Evolutionary conservation across 1,139 yeast genomes (phyloP).

Genomic region (Geotrichum reessii): DNA sequence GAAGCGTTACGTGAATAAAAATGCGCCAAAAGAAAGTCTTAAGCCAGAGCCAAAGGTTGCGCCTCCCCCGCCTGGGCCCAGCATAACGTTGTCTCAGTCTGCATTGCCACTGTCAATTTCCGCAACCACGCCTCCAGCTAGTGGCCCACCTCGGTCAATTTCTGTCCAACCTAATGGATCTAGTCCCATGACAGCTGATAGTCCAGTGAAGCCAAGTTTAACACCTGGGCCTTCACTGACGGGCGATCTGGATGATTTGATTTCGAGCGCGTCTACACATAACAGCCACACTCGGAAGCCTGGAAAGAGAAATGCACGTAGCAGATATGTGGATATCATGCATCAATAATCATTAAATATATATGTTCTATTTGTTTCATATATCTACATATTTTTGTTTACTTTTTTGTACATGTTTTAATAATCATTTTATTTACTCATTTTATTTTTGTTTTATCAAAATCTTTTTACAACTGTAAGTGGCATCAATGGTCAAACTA

Average conservation of each 20-base stretch:
- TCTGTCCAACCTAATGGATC: slow-evolving; percentile 20
- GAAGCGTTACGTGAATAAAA: slow-evolving; percentile 80
- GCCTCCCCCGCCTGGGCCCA: slow-evolving; percentile 29
- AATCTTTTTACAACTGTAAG: too few relatives aligned
- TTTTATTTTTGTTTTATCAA: too few relatives aligned
- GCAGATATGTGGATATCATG: slow-evolving; percentile 76
- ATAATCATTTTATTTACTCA: too few relatives aligned
- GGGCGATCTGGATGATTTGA: slow-evolving; percentile 53
- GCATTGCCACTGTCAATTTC: slow-evolving; percentile 16
- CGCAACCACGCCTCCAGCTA: slow-evolving; percentile 7
- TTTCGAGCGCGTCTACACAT: slow-evolving; percentile 44
- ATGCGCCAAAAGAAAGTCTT: slow-evolving; percentile 69
- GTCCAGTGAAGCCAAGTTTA: background rate
- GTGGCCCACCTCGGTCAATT: slow-evolving; percentile 8
- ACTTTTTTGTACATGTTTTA: too few relatives aligned
- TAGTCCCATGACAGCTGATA: slow-evolving; percentile 9
- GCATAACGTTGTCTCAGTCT: slow-evolving; percentile 19
- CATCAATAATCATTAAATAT: slow-evolving; percentile 38
- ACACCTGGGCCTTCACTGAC: slow-evolving; percentile 14
- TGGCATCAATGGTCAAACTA: too few relatives aligned
- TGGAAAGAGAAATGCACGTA: slow-evolving; percentile 60
- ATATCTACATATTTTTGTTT: too few relatives aligned
- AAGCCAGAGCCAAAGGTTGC: slow-evolving; percentile 66
- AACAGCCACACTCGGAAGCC: slow-evolving; percentile 34
- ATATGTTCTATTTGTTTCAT: too few relatives aligned